Evolutionary conservation across 139 green algal genomes (phyloP).

Genomic region (Tetradesmus lagerheimii): DNA sequence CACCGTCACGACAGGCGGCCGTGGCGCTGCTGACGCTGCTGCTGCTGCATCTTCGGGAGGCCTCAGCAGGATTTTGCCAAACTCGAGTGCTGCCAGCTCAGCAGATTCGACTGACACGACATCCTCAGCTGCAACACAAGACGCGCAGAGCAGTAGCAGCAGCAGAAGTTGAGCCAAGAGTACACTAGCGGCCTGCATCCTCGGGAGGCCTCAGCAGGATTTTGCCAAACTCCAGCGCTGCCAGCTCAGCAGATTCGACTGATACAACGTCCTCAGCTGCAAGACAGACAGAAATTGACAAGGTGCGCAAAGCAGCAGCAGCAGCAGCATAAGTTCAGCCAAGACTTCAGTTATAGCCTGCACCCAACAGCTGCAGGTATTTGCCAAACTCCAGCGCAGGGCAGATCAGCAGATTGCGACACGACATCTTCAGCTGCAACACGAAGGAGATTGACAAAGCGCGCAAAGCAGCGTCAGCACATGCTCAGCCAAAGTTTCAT

Average conservation of each 20-base stretch:
- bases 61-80: conserved; percentile 60
- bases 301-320: neutral
- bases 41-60: conserved; percentile 33
- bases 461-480: conserved; percentile 4
- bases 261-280: conserved; percentile 52
- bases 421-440: conserved; percentile 51
- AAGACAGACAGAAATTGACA: neutral
- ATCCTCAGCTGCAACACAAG: conserved; percentile 39
- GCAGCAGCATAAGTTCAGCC: no score
- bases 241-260: conserved; percentile 77
- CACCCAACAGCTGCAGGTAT: conserved; percentile 60
- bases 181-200: no score
- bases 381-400: conserved; percentile 75
- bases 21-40: conserved; percentile 53
- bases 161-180: no score
- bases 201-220: no score
- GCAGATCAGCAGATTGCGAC: conserved; percentile 74
- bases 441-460: neutral
- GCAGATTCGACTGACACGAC: conserved; percentile 66
- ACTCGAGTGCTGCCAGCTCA: conserved; percentile 83
- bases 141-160: neutral
- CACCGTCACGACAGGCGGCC: conserved; percentile 90
- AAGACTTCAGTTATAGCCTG: no score
- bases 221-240: conserved; percentile 75
- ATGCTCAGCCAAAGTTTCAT: no score